A percentile compares a stretch with the other conserved stretches of the same genome.
Conservation (phyloP, 1,284 basidiomycete genomes). For the Cystobasidiaceae sp. region DNA sequence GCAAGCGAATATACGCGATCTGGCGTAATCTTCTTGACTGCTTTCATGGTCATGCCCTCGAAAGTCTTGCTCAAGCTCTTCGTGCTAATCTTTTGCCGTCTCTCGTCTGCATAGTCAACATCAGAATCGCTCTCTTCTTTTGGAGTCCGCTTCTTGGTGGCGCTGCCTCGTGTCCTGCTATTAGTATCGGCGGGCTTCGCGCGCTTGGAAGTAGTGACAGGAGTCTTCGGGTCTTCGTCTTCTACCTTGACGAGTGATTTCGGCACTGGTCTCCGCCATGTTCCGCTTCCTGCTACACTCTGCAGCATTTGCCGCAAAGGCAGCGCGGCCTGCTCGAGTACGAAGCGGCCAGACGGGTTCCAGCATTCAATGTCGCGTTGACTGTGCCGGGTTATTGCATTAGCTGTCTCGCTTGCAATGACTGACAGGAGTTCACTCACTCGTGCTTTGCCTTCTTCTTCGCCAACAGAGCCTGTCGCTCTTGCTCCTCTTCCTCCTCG, state of each 20-base stretch:
- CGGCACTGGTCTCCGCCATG: conserved; percentile 4
- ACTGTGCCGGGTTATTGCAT: not conserved
- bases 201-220: conserved; percentile 2
- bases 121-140: conserved; percentile 23
- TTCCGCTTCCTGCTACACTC: not conserved
- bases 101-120: not conserved
- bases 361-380: conserved; percentile 26
- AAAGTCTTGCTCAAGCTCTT: conserved; percentile 15
- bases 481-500: conserved; percentile 27
- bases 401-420: not conserved
- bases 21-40: conserved; percentile 44
- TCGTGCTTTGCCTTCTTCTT: conserved; percentile 17
- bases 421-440: not conserved
- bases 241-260: not conserved
- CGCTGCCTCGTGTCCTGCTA: not conserved
- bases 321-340: conserved; percentile 11
- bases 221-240: not conserved
- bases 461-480: not conserved
- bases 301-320: conserved; percentile 9
- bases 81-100: not conserved
- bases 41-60: conserved; percentile 10
- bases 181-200: not conserved
- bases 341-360: conserved; percentile 23
- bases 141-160: not conserved
- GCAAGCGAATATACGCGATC: conserved; percentile 51